Conservation (phyloP, 1,139 yeast species). For the Zhuliangozyma parablackwelliae region DNA sequence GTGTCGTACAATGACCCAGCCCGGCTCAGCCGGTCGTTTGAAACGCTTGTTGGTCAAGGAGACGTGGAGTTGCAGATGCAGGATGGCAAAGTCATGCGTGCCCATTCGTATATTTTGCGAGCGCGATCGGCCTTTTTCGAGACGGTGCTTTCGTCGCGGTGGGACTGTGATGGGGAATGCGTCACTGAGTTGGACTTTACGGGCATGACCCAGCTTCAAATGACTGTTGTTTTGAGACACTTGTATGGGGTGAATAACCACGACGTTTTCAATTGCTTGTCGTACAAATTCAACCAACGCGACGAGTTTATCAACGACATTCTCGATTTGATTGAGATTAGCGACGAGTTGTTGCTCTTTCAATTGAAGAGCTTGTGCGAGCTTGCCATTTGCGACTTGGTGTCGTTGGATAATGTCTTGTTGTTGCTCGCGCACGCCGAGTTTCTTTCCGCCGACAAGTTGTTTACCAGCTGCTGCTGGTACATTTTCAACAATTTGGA, state of each 20-base stretch:
- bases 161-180: constrained; percentile 33
- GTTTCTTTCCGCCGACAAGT: constrained; percentile 46
- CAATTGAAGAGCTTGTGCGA: constrained; percentile 62
- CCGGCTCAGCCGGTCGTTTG: constrained; percentile 7
- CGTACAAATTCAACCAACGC: constrained; percentile 13
- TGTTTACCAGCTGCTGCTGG: constrained; percentile 62
- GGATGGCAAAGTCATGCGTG: constrained; percentile 33
- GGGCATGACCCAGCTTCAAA: constrained; percentile 40
- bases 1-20: constrained; percentile 1
- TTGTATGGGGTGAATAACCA: constrained; percentile 52
- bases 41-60: constrained; percentile 14
- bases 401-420: constrained; percentile 59
- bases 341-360: constrained; percentile 62
- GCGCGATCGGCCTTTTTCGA: constrained; percentile 64
- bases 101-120: constrained; percentile 50
- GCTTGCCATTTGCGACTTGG: constrained; percentile 53
- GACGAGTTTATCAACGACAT: constrained; percentile 50
- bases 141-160: constrained; percentile 50
- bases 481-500: constrained; percentile 66
- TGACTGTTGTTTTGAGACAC: constrained; percentile 49
- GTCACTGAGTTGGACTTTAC: constrained; percentile 33
- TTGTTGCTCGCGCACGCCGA: constrained; percentile 53
- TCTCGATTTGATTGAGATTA: constrained; percentile 55
- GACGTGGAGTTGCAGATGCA: constrained; percentile 27
- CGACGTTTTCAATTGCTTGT: constrained; percentile 40